Evolutionary conservation across 2,329 filamentous ascomycete species (phyloP).

Genomic region (Paracoccidioides lutzii): DNA sequence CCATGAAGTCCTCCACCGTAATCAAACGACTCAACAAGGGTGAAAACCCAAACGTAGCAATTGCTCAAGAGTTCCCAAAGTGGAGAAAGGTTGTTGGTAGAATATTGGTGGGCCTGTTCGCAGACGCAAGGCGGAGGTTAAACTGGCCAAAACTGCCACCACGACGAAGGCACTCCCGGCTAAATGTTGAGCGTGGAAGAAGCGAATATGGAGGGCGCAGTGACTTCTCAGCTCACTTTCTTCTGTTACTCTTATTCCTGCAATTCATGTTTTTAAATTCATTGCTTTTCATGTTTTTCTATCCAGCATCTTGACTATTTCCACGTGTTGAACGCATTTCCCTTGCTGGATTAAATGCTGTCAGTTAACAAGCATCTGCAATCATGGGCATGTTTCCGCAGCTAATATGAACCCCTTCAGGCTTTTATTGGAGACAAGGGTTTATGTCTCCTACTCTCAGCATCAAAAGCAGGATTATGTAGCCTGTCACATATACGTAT

Average conservation of each 20-base stretch:
- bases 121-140: slow-evolving; percentile 35
- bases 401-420: background rate
- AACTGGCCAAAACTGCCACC: slow-evolving; percentile 23
- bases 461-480: background rate
- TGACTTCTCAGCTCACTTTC: background rate
- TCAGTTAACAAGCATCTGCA: background rate
- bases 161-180: slow-evolving; percentile 7
- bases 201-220: background rate
- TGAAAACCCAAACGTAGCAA: slow-evolving; percentile 31
- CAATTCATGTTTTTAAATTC: background rate
- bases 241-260: background rate
- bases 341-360: background rate
- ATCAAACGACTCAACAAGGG: slow-evolving; percentile 34
- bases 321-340: background rate
- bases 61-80: slow-evolving; percentile 35
- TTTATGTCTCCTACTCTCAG: background rate
- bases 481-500: background rate
- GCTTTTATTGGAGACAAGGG: background rate
- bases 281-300: background rate
- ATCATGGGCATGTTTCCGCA: background rate
- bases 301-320: background rate
- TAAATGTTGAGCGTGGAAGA: slow-evolving; percentile 3
- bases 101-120: slow-evolving; percentile 29
- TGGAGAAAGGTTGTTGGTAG: slow-evolving; percentile 35
- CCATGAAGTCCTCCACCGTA: slow-evolving; percentile 29